Base-by-base conservation (phyloP, 1,284 basidiomycete genomes). In the Marasmius oreades region DNA sequence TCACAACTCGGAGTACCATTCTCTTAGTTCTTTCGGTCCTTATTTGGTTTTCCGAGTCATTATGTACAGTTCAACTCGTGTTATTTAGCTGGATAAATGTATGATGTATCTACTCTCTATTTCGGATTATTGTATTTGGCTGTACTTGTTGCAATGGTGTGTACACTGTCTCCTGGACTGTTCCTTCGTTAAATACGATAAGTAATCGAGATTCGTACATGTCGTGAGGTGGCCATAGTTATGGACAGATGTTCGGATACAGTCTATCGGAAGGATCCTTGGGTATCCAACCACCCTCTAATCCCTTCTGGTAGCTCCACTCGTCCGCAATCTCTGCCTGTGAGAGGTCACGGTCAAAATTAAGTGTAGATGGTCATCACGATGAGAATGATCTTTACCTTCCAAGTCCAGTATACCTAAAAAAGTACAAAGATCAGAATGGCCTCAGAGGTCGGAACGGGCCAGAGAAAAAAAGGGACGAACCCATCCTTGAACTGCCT, bases 381-480 rank as follows among this genome's bases (percentile, higher is more conserved):
- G 57, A 55, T 20, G 42, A 55, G 34, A 47, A 18, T 36, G 23
- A 57, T 52, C 33, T 18, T 6, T 50, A 83, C 86, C 80, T 90
- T 90, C 88, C 89, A 92, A 11, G 88, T 83, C 90, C 90, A 92
- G 67, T 80, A 88, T n/a, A 89, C 42, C 57, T 59, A 20, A 5
- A 33, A 18, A 26, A 22, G 47, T 45, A n/a, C 11, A 23, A 44
- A 20, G 22, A 45, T 45, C 2, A 36, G 16, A 34, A 31, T 18
- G 34, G 18, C 26, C 26, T 26, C 6, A 10, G 2, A 31, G 22
- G 10, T 8, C 37, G 11, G 24, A 31, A 31, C 5, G 10, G 10
- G 4, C 10, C 10, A 31, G 28, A 31, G 28, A 10, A 31, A 39
- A n/a, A 28, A 42, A 36, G 36, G 34, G 16, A 26, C 59, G 33